A percentile compares a stretch with the other conserved stretches of the same genome.
Evolutionary conservation across 805 yeast genomes (phyloP).

Genomic region (Sungouiella blattae): DNA sequence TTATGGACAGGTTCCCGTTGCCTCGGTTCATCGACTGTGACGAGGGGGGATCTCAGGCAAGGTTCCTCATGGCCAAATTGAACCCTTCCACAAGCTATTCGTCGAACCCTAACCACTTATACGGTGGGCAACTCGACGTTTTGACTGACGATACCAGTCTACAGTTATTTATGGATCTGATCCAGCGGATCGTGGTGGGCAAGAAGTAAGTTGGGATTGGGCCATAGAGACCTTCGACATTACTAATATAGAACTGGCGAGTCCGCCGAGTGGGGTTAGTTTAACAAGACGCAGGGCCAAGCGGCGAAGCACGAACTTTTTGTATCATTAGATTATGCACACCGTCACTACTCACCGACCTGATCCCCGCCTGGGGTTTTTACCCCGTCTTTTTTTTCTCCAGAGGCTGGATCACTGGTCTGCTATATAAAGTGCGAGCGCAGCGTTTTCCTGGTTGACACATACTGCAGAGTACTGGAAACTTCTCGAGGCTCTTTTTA

Average conservation of each 20-base stretch:
- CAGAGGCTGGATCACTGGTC: no score
- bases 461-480: no score
- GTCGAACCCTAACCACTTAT: conserved; percentile 33
- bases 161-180: conserved; percentile 55
- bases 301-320: no score
- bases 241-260: background rate
- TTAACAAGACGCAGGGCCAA: no score
- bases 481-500: no score
- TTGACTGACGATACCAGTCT: conserved; percentile 61
- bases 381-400: no score
- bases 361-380: no score
- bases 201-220: conserved; percentile 4
- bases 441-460: no score
- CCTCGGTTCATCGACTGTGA: conserved; percentile 73
- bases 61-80: conserved; percentile 65
- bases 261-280: no score
- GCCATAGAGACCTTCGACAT: background rate
- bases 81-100: conserved; percentile 61
- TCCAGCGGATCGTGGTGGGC: conserved; percentile 34
- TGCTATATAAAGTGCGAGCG: no score
- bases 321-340: no score
- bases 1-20: conserved; percentile 65
- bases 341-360: no score
- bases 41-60: conserved; percentile 73
- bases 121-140: conserved; percentile 30